These are phyloP conservation scores for Xylariaceae sp. DNA, from an alignment of 2,329 filamentous ascomycete genomes.

Conservation along the genomic window DNA sequence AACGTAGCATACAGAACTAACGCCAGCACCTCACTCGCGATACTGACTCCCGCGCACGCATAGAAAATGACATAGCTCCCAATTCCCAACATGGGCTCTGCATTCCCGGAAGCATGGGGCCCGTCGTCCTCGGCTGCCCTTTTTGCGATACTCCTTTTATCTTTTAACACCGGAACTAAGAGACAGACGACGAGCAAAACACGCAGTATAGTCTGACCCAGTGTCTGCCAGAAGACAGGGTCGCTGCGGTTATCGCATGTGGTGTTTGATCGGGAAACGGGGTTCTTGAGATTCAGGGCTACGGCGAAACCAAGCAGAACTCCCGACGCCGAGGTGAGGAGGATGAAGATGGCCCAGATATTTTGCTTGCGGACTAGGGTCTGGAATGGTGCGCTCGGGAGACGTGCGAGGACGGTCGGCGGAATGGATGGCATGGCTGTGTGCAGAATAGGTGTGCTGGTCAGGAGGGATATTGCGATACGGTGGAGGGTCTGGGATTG, in stretches of 20 bases:
- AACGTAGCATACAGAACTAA: conserved; percentile 4
- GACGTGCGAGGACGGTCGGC: no score
- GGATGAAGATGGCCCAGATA: conserved; percentile 1
- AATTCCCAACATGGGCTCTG: not conserved
- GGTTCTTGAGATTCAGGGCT: not conserved
- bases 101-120: not conserved
- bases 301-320: conserved; percentile 5
- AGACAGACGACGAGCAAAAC: not conserved
- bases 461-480: no score
- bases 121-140: not conserved
- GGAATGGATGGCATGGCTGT: no score
- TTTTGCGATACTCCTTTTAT: not conserved
- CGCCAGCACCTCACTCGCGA: not conserved
- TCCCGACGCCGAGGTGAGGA: not conserved
- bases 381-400: no score
- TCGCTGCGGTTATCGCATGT: conserved; percentile 1
- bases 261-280: not conserved
- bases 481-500: no score
- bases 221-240: conserved; percentile 4
- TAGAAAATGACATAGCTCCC: not conserved
- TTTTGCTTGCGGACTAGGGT: no score
- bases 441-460: no score
- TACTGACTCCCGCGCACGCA: not conserved
- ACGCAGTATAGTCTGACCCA: conserved; percentile 2
- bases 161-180: not conserved